Base-by-base conservation (phyloP, 1,139 yeast species). In the Candida dubliniensis region DNA sequence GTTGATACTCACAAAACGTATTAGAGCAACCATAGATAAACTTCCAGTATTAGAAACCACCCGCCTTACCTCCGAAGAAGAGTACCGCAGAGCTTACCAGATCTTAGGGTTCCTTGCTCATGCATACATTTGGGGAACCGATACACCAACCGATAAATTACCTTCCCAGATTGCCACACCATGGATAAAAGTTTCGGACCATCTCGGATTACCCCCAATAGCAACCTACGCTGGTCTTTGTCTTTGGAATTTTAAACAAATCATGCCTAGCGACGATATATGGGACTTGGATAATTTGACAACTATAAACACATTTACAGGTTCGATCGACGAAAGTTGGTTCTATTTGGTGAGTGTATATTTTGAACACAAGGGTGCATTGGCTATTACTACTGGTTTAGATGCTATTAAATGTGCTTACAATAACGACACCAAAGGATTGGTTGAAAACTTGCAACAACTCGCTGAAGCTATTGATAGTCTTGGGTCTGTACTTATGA, bases 271-370 rank as follows among this genome's bases (percentile, higher is more conserved):
- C 7, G 64, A 60, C 4, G 72, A 69, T 31, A 55, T 66, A 27
- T 69, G 74, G 64, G 78, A 73, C 46, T 74, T 87, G 43, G 84
- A 84, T 47, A 84, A 86, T 56, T 69, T 91, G 46, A 85, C 93
- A 43, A 85, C 96, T 1, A 77, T 87, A 46, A 81, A 80, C 60
- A 90, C 97, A 0, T 91, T 84, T 60, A 89, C 98, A 0, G 98
- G 97, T 0, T 80, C 91, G 2, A 79, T 84, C 36, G 97, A 91
- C 62, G 98, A 91, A 63, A 79, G 88, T 52, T 91, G 98, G 98
- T 91, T 91, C 61, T 91, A 88, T 60, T 71, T 90, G 49, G 93
- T 90, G 12, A 84, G 95, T 56, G 93, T 90, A 1, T 88, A 81
- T 51, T 87, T 91, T 58, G 98, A 91, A 65, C 76, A 82, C 54